Evolutionary conservation across 768 basidiomycete genomes (phyloP).

Genomic region (Psilocybe tampanensis): DNA sequence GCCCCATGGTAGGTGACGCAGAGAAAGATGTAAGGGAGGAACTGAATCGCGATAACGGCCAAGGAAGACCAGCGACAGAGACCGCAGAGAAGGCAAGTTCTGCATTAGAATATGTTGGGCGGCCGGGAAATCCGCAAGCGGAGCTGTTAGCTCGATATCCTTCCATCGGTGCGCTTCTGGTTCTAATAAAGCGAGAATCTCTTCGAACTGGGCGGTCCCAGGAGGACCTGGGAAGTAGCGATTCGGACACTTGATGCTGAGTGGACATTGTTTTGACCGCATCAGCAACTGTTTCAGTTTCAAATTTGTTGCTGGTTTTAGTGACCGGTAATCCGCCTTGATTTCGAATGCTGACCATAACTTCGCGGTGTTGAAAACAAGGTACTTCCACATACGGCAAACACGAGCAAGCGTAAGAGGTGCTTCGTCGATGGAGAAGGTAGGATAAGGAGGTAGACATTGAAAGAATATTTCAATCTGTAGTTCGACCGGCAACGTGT

Average conservation of each 20-base stretch:
- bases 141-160: constrained; percentile 35
- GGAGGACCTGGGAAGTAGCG: too few species aligned
- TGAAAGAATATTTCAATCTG: constrained; percentile 47
- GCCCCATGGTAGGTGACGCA: constrained; percentile 38
- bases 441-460: constrained; percentile 35
- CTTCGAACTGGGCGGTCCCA: too few species aligned
- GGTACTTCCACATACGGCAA: constrained; percentile 42
- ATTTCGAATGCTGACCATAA: constrained; percentile 51
- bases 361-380: constrained; percentile 40
- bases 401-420: constrained; percentile 43
- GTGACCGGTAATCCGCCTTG: constrained; percentile 23
- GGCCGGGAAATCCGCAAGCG: constrained; percentile 27
- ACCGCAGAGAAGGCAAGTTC: constrained; percentile 30
- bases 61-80: constrained; percentile 32
- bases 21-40: constrained; percentile 25
- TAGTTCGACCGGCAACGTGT: constrained; percentile 45
- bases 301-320: too few species aligned
- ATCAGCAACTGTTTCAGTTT: constrained; percentile 36
- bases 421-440: constrained; percentile 31
- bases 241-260: constrained; percentile 36
- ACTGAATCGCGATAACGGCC: constrained; percentile 23
- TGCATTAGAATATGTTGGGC: constrained; percentile 24
- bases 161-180: constrained; percentile 39
- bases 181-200: constrained; percentile 32
- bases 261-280: constrained; percentile 34